Evolutionary conservation across 106 monocot species (phyloP), one percentile per base, ranked within the genome.

Genomic region (Dendrobium nobile): DNA sequence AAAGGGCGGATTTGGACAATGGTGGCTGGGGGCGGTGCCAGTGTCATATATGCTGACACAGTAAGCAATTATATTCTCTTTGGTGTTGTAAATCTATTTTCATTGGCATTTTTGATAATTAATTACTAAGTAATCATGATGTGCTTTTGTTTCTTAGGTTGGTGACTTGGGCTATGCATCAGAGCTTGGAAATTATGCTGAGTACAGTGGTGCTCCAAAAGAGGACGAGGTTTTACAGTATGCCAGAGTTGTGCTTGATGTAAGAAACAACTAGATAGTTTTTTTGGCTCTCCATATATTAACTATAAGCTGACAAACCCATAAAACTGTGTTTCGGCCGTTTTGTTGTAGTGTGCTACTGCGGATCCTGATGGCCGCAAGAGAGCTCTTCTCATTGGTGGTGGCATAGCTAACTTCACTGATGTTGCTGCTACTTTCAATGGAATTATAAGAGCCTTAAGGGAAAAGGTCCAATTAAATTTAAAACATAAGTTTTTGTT

Each of bases 351-450:
- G 96, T 90, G 88, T 83, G 96, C 91, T 31, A 96, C 96, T 41
- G 88, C 96, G 3, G 90, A 93, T 73, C 96, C 96, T 41, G 93
- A 96, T 88, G 96, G 96, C 31, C 86, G 87, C 9, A 96, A 88
- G 87, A 86, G 96, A 88, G 96, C 91, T 37, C 91, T 96, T 80
- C 88, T 96, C 37, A 91, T 96, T 76, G 96, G 96, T 58, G 96
- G 96, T 22, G 96, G 96, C 42, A 96, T 96, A 78, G 93, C 93
- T 20, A 96, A 96, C 88, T 96, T 96, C 77, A 96, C 96, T 42
- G 93, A 96, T 83, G 96, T 93, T 79, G 93, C 93, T 81, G 85
- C 93, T 75, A 96, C 95, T 45, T 93, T 96, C 64, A 93, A 76
- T 73, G 95, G 93, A 74, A 93, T 96, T 79, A 96, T 96, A 55